Base-by-base conservation (phyloP, 805 yeast species). In the Priceomyces castillae region DNA sequence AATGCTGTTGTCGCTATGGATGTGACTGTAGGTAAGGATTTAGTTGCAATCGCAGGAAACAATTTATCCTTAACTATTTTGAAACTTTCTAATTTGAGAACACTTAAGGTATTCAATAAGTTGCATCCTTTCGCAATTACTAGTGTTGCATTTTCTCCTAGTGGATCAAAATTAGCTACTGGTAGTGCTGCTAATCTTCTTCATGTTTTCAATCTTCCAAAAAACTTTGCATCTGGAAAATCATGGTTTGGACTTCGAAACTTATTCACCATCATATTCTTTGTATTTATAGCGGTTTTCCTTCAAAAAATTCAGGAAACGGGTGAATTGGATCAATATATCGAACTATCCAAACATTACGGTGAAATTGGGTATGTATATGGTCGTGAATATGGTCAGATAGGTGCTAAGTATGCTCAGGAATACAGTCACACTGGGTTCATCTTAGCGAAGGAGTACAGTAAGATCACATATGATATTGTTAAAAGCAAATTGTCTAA, bases 91-190 rank as follows among this genome's bases (percentile, higher is more conserved):
- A 78, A 74, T 47, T 75, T 90, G 46, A 71, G 74, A 34, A 61
- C 74, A 10, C 53, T 80, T 19, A 78, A 75, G 44, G 65, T 71
- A 5, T 67, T 80, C 43, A 74, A 75, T 34, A 77, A 84, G 47
- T 81, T 86, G 42, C 97, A 90, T 59, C 69, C 75, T 7, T 86
- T 86, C 60, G 89, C 95, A 19, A 81, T 89, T 41, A 89, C 97
- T 0, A 74, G 77, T 35, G 79, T 87, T 7, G 68, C 79, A 2
- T 82, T 88, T 46, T 82, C 89, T 3, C 83, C 86, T 11, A 73
- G 80, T 57, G 89, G 90, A 6, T 65, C 76, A 40, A 73, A 73
- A 43, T 64, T 88, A 39, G 92, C 88, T 2, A 77, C 88, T 17
- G 83, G 81, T 0, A 83, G 92, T 26, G 95, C 90, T 1, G 86